Conservation (phyloP, 2,329 filamentous ascomycete species). For the Calycina herbarum region DNA sequence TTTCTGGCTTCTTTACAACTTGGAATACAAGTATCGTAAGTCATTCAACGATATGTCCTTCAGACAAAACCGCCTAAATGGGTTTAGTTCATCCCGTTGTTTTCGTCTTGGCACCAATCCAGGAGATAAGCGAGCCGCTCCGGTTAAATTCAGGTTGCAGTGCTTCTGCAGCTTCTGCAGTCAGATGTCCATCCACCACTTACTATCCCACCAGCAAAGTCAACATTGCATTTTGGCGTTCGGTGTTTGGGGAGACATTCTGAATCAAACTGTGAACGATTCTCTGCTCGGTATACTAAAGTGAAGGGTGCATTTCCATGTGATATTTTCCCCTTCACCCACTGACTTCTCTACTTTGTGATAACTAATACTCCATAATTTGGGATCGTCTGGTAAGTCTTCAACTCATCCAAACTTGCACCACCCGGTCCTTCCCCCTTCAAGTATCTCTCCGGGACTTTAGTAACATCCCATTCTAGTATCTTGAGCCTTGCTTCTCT, state of each 20-base stretch:
- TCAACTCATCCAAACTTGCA: neutral
- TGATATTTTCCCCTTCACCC: no score
- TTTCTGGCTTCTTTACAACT: neutral
- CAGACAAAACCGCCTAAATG: no score
- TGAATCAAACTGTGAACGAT: no score
- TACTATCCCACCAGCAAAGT: neutral
- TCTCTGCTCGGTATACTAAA: no score
- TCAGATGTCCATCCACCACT: neutral
- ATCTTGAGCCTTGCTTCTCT: slow-evolving; percentile 32
- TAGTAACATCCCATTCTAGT: neutral
- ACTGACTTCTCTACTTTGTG: neutral
- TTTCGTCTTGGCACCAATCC: neutral
- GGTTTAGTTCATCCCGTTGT: neutral
- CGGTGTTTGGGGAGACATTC: no score
- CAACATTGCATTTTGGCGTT: no score
- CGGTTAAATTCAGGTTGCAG: neutral
- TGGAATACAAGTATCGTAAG: neutral
- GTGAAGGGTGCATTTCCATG: no score
- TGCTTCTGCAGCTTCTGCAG: neutral
- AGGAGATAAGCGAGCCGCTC: neutral
- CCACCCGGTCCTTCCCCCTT: neutral
- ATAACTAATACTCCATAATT: neutral
- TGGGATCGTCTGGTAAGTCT: neutral
- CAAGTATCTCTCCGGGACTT: neutral
- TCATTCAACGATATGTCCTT: neutral